Evolutionary conservation across 352 stramenopile species (phyloP), one percentile per base, ranked within the genome.

Genomic region (Phytophthora ohioensis): DNA sequence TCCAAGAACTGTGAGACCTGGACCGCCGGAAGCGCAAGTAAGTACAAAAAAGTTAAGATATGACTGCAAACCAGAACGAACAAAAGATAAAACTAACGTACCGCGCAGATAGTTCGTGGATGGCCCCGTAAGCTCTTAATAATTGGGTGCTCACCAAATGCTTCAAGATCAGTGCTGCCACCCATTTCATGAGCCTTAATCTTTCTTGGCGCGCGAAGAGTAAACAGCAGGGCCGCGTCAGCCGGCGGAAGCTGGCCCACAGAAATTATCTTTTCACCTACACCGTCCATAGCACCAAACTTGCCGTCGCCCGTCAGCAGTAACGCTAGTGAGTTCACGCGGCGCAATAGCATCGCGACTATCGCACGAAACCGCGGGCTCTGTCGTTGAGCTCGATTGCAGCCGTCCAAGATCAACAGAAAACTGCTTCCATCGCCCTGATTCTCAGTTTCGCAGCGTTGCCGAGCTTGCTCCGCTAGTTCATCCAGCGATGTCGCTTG

Each of bases 101-200:
- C 86, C 21, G 84, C 87, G 53, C 87, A 94, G 39, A 94, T 94
- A 15, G 81, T 89, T 13, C 83, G 73, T 5, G 87, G 85, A 45
- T 94, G 87, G 0, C 87, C 85, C 57, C 68, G 73, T 34, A 94
- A 46, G 12, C 69, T 81, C 12, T 86, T 82, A 42, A 94, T 84
- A 59, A 94, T 81, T 3, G 84, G 78, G 47, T 92, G 81, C 27
- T 90, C 77, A 3, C 82, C 75, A 66, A 94, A 90, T 12, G 72
- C 73, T 10, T 75, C 68, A 11, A 95, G 71, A 31, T 92, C 85
- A 0, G 84, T 64, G 31, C 73, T 92, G 4, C 84, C 83, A 38
- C 87, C 84, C 87, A 95, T 95, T 63, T 95, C 85, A 49, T 95
- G 85, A 3, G 82, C 71, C 52, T 89, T 87, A 38, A 95, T 85